phyloP scores from a whole-genome alignment of 1,284 basidiomycete genomes.

The Ceratobasidium sp. region DNA sequence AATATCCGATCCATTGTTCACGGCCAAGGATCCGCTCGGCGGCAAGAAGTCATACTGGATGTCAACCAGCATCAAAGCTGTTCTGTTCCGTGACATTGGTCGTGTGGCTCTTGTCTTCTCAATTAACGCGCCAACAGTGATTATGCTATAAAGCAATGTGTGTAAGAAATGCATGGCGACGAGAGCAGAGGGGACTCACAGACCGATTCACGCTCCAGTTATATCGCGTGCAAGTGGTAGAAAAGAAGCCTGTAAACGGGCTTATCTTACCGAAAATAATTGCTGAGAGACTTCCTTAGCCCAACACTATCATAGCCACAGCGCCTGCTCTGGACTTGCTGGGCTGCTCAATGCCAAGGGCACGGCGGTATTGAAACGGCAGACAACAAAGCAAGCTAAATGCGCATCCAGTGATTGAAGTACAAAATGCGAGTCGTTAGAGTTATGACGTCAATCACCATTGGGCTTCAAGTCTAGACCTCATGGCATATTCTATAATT shows the following conservation, averaged over 20 bases:
- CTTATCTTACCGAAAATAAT: slow-evolving; percentile 32
- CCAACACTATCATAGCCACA: not conserved
- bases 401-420: too few species aligned
- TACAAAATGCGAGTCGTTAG: too few species aligned
- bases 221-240: slow-evolving; percentile 14
- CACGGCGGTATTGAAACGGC: not conserved
- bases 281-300: not conserved
- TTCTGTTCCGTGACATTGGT: slow-evolving; percentile 44
- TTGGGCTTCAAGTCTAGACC: not conserved
- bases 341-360: not conserved
- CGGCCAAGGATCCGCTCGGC: slow-evolving; percentile 65
- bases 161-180: slow-evolving; percentile 24
- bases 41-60: slow-evolving; percentile 74
- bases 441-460: too few species aligned
- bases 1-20: slow-evolving; percentile 60
- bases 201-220: not conserved
- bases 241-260: slow-evolving; percentile 15
- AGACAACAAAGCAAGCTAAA: too few species aligned
- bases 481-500: not conserved
- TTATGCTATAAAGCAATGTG: not conserved
- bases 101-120: not conserved
- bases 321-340: not conserved
- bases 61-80: slow-evolving; percentile 66
- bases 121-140: not conserved
- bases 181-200: slow-evolving; percentile 8